These are phyloP conservation scores for Sporobolomyces roseus DNA, from an alignment of 768 basidiomycete genomes.

Conservation along the genomic window DNA sequence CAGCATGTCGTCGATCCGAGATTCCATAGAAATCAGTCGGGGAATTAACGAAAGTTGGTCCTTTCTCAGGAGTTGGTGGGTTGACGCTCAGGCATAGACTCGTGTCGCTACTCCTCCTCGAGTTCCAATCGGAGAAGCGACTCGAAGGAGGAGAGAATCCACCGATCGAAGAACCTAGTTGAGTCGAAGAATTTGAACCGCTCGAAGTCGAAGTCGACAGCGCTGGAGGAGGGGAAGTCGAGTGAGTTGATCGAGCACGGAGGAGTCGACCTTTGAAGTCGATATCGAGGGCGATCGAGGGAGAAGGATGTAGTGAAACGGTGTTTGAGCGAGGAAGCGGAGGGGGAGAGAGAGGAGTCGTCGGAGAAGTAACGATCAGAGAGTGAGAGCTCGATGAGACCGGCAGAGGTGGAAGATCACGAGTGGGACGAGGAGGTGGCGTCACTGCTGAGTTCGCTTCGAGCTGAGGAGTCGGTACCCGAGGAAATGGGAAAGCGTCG, in stretches of 20 bases:
- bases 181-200: not conserved
- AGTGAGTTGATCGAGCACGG: constrained; percentile 19
- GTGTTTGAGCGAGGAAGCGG: constrained; percentile 23
- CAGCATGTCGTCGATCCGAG: constrained; percentile 12
- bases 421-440: not conserved
- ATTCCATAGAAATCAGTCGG: constrained; percentile 13
- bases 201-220: not conserved
- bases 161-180: constrained; percentile 1
- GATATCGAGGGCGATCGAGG: constrained; percentile 29
- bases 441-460: too few relatives aligned
- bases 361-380: not conserved
- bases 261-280: constrained; percentile 27
- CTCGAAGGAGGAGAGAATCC: constrained; percentile 16
- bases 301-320: constrained; percentile 20
- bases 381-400: not conserved
- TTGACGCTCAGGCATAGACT: constrained; percentile 14
- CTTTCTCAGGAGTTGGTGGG: not conserved
- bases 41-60: too few relatives aligned
- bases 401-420: not conserved
- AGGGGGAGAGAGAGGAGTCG: constrained; percentile 4
- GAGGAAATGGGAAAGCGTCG: constrained; percentile 24
- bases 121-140: constrained; percentile 24
- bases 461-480: constrained; percentile 14
- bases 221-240: not conserved
- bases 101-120: constrained; percentile 28